Evolutionary conservation across 805 yeast genomes (phyloP).

Genomic region (Lachancea sp.): DNA sequence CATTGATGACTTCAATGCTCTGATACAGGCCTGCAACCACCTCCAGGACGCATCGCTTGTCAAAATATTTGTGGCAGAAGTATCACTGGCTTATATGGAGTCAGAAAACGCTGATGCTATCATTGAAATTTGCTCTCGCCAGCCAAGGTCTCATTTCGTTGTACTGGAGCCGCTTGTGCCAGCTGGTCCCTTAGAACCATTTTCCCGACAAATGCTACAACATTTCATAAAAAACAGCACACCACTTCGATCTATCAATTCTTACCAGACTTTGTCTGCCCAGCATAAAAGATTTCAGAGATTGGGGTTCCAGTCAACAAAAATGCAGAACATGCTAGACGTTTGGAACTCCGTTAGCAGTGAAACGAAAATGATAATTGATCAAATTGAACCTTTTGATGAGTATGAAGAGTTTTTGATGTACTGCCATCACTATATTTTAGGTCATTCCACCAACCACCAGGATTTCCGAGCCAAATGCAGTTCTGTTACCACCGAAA

Average conservation of each 20-base stretch:
- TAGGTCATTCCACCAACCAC: constrained; percentile 55
- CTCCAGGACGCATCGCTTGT: constrained; percentile 29
- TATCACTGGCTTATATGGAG: constrained; percentile 74
- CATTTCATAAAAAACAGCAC: constrained; percentile 63
- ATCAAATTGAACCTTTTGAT: constrained; percentile 60
- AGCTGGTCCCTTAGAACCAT: constrained; percentile 54
- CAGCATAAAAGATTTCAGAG: constrained; percentile 46
- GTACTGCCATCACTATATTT: constrained; percentile 68
- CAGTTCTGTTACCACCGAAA: neutral
- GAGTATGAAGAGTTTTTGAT: constrained; percentile 78
- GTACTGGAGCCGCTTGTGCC: constrained; percentile 70
- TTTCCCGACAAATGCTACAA: constrained; percentile 65
- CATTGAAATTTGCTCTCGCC: constrained; percentile 39
- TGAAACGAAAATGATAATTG: constrained; percentile 37
- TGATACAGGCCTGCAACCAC: constrained; percentile 9
- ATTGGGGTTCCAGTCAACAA: constrained; percentile 43
- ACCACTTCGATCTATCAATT: constrained; percentile 58
- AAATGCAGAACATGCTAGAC: constrained; percentile 47
- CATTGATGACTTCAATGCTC: constrained; percentile 32
- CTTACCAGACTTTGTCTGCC: constrained; percentile 44
- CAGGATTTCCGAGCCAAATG: constrained; percentile 8
- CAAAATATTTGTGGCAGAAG: constrained; percentile 71
- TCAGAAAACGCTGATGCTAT: constrained; percentile 59
- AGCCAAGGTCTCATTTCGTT: constrained; percentile 51
- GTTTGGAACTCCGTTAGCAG: constrained; percentile 50